phyloP scores from a whole-genome alignment of 352 stramenopile genomes.

The Globisporangium sylvaticum region DNA sequence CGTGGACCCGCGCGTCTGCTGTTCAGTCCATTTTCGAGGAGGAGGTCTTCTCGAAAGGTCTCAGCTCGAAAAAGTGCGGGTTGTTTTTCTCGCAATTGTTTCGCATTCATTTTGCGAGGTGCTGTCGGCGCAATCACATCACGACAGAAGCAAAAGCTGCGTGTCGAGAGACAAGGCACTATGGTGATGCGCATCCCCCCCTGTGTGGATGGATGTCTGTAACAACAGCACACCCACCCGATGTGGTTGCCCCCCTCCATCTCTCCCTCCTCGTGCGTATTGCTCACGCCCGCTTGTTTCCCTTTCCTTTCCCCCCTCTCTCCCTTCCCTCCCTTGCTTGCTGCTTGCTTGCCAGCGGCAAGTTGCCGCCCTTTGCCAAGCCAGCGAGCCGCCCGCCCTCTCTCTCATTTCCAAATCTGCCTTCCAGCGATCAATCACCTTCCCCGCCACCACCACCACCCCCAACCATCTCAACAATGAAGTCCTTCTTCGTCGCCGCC shows the following conservation, averaged over 20 bases:
- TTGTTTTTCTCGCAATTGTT: no score
- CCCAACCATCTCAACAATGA: constrained; percentile 23
- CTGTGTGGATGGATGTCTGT: neutral
- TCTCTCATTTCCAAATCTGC: neutral
- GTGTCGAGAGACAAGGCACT: neutral
- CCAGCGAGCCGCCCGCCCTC: no score
- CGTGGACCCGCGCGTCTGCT: no score
- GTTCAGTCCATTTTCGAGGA: no score
- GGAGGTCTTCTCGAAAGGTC: no score
- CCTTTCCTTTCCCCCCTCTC: neutral
- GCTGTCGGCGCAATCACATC: neutral
- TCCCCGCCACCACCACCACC: neutral
- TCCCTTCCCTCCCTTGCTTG: neutral
- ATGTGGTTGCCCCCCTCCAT: neutral
- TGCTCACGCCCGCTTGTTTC: neutral
- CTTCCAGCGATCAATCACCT: constrained; percentile 5
- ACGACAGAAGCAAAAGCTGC: neutral
- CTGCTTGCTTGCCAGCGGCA: neutral
- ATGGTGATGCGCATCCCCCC: no score
- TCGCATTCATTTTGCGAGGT: neutral
- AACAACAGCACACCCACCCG: neutral
- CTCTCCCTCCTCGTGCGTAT: neutral
- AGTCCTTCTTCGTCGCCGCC: constrained; percentile 21
- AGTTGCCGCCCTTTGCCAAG: neutral
- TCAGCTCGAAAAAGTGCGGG: no score